A percentile compares a stretch with the other conserved stretches of the same genome.
phyloP scores from a whole-genome alignment of 352 stramenopile species.

The Phytophthora sojae region DNA sequence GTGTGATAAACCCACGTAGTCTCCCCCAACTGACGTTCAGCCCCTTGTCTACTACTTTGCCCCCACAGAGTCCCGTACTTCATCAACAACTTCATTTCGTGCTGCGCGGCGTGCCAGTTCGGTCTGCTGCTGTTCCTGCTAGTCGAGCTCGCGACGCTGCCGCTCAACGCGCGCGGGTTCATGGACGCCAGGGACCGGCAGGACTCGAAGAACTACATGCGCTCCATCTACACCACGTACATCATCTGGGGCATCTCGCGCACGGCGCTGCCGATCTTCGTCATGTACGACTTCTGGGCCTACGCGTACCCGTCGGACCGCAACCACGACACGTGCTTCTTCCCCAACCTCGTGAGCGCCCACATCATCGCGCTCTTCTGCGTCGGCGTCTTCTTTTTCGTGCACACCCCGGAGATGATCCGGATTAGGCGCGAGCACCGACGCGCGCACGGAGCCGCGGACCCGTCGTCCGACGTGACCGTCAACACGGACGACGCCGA shows the following conservation, averaged over 20 bases:
- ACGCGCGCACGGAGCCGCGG: slow-evolving; percentile 23
- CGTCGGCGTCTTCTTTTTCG: slow-evolving; percentile 83
- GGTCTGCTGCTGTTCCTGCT: slow-evolving; percentile 81
- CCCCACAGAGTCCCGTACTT: slow-evolving; percentile 71
- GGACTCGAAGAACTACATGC: slow-evolving; percentile 70
- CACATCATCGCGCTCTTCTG: slow-evolving; percentile 87
- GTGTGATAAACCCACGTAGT: background rate
- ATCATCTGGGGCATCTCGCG: slow-evolving; percentile 78
- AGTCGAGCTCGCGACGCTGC: slow-evolving; percentile 81
- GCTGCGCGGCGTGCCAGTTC: slow-evolving; percentile 80
- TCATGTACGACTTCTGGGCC: slow-evolving; percentile 79
- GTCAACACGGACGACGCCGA: slow-evolving; percentile 35
- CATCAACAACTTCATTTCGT: slow-evolving; percentile 90
- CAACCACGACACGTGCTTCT: slow-evolving; percentile 82
- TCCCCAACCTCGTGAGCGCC: slow-evolving; percentile 76
- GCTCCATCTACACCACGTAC: slow-evolving; percentile 81
- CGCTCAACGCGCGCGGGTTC: slow-evolving; percentile 79
- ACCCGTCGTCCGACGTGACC: slow-evolving; percentile 22
- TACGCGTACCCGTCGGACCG: slow-evolving; percentile 75
- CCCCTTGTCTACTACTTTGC: too few species aligned
- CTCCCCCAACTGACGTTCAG: background rate
- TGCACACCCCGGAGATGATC: slow-evolving; percentile 81
- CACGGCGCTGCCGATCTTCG: slow-evolving; percentile 75
- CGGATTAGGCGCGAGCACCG: slow-evolving; percentile 37
- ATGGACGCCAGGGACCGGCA: slow-evolving; percentile 73